Percentiles rank a stretch among this genome's conserved stretches.
Evolutionary conservation across 2,329 filamentous ascomycete genomes (phyloP).

Genomic region (Cytospora piceicola): DNA sequence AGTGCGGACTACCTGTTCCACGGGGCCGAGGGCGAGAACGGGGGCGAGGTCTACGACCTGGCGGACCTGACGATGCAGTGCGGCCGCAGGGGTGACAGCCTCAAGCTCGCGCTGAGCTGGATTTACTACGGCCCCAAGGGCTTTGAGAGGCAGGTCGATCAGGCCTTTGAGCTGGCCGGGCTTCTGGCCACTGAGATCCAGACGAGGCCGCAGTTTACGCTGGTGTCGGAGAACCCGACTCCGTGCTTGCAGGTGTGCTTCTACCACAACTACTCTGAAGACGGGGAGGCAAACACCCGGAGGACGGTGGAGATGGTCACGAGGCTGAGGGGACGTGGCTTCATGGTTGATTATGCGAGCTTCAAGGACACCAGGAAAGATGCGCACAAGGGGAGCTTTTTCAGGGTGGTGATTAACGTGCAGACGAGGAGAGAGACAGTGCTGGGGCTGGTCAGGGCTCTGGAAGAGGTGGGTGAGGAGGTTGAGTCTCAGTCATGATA

Average conservation of each 20-base stretch:
- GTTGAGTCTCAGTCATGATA: background rate
- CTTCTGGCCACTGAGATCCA: slow-evolving; percentile 68
- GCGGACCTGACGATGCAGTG: slow-evolving; percentile 94
- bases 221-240: slow-evolving; percentile 74
- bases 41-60: slow-evolving; percentile 76
- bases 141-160: slow-evolving; percentile 70
- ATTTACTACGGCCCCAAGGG: slow-evolving; percentile 82
- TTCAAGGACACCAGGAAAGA: slow-evolving; percentile 38
- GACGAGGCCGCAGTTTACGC: slow-evolving; percentile 61
- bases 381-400: slow-evolving; percentile 55
- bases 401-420: slow-evolving; percentile 63
- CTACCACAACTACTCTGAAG: slow-evolving; percentile 68
- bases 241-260: slow-evolving; percentile 96
- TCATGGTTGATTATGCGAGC: slow-evolving; percentile 66
- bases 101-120: slow-evolving; percentile 90
- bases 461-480: slow-evolving; percentile 51
- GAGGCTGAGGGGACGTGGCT: slow-evolving; percentile 54
- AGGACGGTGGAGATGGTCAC: slow-evolving; percentile 54
- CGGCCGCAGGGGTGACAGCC: slow-evolving; percentile 79
- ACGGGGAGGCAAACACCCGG: slow-evolving; percentile 51
- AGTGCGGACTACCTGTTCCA: slow-evolving; percentile 88
- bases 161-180: slow-evolving; percentile 72
- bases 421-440: slow-evolving; percentile 58
- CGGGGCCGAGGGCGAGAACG: slow-evolving; percentile 47
- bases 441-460: slow-evolving; percentile 56